Evolutionary conservation across 148 eudicot species (phyloP).

Genomic region (Cornus controversa): DNA sequence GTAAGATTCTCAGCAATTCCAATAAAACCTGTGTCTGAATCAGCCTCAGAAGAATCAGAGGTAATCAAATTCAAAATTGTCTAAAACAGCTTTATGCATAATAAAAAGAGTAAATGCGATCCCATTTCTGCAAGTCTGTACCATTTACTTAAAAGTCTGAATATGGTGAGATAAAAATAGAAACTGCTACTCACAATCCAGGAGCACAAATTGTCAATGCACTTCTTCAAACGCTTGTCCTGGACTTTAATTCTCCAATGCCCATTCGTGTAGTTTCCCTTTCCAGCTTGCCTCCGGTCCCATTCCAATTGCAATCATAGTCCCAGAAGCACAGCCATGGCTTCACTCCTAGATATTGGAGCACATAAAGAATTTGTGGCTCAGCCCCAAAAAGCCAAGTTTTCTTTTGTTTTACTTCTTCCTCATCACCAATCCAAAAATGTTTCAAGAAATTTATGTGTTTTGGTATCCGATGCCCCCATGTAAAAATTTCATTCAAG

Average conservation of each 20-base stretch:
- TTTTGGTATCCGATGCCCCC: slow-evolving; percentile 91
- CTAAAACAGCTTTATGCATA: not conserved
- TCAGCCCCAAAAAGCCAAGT: slow-evolving; percentile 65
- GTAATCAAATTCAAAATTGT: not conserved
- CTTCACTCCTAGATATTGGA: slow-evolving; percentile 78
- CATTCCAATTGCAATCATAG: slow-evolving; percentile 82
- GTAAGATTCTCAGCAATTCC: not conserved
- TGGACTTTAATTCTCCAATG: slow-evolving; percentile 62
- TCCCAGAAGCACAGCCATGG: slow-evolving; percentile 89
- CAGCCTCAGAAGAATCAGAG: not conserved
- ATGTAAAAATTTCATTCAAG: slow-evolving; percentile 80
- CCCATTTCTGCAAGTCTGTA: not conserved
- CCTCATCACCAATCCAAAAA: slow-evolving; percentile 81
- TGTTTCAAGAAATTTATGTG: slow-evolving; percentile 79
- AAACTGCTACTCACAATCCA: slow-evolving; percentile 4
- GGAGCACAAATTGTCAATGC: slow-evolving; percentile 60
- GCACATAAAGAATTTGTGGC: slow-evolving; percentile 71
- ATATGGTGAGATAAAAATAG: not conserved
- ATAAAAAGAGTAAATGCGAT: not conserved
- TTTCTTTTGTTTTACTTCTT: slow-evolving; percentile 51
- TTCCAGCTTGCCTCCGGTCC: slow-evolving; percentile 73
- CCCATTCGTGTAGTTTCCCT: slow-evolving; percentile 59
- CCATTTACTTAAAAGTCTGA: not conserved
- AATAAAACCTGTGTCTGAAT: not conserved
- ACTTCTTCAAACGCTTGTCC: slow-evolving; percentile 57